These are phyloP conservation scores for Fraxinus greggii DNA, from an alignment of 305 asterid genomes.

Conservation along the genomic window DNA sequence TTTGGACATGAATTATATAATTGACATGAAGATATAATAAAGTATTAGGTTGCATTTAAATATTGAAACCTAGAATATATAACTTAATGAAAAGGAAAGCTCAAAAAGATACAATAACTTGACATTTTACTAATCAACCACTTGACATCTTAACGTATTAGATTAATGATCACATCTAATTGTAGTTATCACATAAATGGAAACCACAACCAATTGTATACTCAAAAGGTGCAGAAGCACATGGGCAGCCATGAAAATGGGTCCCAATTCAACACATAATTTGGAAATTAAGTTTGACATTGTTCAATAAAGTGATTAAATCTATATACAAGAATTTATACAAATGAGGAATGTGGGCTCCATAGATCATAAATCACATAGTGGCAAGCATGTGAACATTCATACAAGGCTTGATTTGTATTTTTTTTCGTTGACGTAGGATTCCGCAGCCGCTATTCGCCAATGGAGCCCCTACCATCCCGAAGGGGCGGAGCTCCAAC, in stretches of 20 bases:
- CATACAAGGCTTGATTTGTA: not conserved
- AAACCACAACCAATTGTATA: not conserved
- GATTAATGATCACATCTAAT: not conserved
- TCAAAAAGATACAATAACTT: not conserved
- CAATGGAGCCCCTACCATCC: no score
- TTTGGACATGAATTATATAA: not conserved
- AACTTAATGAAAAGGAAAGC: not conserved
- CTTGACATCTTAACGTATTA: not conserved
- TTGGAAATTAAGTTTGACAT: not conserved
- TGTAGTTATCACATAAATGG: not conserved
- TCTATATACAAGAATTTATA: not conserved
- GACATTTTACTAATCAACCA: not conserved
- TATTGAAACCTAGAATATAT: not conserved
- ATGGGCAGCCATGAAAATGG: conserved; percentile 1
- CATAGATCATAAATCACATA: not conserved
- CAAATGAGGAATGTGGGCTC: conserved; percentile 8
- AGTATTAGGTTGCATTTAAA: not conserved
- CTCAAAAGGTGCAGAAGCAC: not conserved
- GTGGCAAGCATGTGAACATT: not conserved
- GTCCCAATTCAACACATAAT: not conserved
- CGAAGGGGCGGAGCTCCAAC: no score
- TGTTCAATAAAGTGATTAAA: not conserved
- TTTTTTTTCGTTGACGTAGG: no score
- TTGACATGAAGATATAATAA: not conserved
- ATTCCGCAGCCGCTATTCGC: no score